These are phyloP conservation scores for Boletus rubropictus DNA, from an alignment of 768 basidiomycete species.

Conservation along the genomic window DNA sequence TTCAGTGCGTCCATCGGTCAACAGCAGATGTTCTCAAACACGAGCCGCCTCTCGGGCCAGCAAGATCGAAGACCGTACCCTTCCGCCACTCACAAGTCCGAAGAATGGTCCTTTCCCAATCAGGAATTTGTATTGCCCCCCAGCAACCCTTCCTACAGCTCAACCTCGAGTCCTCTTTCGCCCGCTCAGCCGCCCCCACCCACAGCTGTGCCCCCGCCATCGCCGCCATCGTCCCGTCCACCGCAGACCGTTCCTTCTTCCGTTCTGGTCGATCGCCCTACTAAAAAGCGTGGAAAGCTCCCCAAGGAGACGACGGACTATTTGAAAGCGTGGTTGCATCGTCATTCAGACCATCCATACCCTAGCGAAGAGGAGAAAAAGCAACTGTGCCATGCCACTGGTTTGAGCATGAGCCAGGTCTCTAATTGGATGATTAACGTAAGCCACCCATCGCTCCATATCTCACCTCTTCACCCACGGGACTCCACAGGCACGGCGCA, in stretches of 20 bases:
- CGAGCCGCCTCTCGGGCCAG: constrained; percentile 68
- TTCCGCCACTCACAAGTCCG: constrained; percentile 49
- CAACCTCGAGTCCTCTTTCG: constrained; percentile 35
- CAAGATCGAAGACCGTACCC: constrained; percentile 53
- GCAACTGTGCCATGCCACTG: constrained; percentile 79
- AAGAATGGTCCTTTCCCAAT: constrained; percentile 66
- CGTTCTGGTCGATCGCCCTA: constrained; percentile 67
- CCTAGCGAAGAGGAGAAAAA: constrained; percentile 90
- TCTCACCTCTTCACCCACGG: constrained; percentile 10
- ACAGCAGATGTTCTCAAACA: constrained; percentile 58
- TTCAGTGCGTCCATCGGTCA: constrained; percentile 54
- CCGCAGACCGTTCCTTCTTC: constrained; percentile 48
- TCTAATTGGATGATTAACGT: constrained; percentile 95
- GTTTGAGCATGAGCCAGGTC: constrained; percentile 83
- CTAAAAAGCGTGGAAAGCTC: constrained; percentile 79
- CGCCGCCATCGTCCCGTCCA: constrained; percentile 44
- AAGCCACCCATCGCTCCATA: constrained; percentile 25
- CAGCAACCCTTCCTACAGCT: constrained; percentile 21
- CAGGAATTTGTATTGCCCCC: constrained; percentile 48
- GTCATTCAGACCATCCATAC: constrained; percentile 85
- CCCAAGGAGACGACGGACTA: constrained; percentile 89
- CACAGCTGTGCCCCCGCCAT: constrained; percentile 35
- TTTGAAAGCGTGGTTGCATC: constrained; percentile 83
- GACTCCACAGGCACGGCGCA: constrained; percentile 59
- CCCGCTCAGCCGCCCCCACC: constrained; percentile 34